Base-by-base conservation (phyloP, 208 protist genomes). In the Leishmania mexicana region DNA sequence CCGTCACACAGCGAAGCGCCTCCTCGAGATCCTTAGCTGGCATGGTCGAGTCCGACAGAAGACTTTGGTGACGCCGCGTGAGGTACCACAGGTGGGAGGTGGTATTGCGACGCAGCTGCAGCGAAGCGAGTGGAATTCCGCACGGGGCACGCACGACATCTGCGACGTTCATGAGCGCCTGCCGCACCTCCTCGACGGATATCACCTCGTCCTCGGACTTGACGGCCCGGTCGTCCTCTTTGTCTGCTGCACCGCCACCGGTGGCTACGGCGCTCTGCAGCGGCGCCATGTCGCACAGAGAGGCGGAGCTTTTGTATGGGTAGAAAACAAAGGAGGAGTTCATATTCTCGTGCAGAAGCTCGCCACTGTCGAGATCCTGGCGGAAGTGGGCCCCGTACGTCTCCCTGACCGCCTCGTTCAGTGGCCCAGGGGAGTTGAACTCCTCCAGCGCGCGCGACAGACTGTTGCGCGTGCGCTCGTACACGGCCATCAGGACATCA, bases 401-500 rank as follows among this genome's bases (percentile, higher is more conserved):
- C 75, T 85, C 74, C 21, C 82, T 51, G 4, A 53, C 45, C 15
- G 83, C 21, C 51, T 92, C 85, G 8, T 87, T 81, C 31, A 87
- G 38, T 19, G 87, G 84, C 1, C 79, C 85, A 13, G 38, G 8
- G 24, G 87, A 89, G 13, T 79, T 83, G 54, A 96, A 90, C 35
- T 81, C 67, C 54, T 89, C 80, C 38, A 97, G 75, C 28, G 91
- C 91, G 24, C 79, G 76, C 8, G 82, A 77, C 28, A 97, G 73
- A 68, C 86, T 88, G 81, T 95, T 87, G 64, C 81, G 84, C 11
- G 86, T 85, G 10, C 88, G 80, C 77, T 96, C 91, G 80, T 95
- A 91, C 28, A 97, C 79, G 11, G 90, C 83, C 57, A 96, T 87
- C 28, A 97, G 84, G 4, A 89, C 82, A 79, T 97, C 94, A 21